These are phyloP conservation scores for Penicillium lividum DNA, from an alignment of 495 filamentous ascomycete genomes.

Conservation along the genomic window DNA sequence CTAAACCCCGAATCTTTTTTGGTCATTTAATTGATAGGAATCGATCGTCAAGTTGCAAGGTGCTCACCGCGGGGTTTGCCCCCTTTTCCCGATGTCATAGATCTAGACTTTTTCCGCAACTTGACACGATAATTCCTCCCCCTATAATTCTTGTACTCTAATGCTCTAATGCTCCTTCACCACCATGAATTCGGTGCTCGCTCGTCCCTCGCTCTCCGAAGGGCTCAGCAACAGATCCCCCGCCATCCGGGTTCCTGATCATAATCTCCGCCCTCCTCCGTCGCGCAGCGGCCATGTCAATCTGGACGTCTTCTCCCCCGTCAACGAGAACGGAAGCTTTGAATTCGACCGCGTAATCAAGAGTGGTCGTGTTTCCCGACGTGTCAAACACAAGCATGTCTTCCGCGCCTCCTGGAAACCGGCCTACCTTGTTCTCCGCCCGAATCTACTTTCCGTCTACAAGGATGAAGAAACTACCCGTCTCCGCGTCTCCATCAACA, in stretches of 20 bases:
- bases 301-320: slow-evolving; percentile 70
- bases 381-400: slow-evolving; percentile 93
- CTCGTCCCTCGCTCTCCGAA: slow-evolving; percentile 27
- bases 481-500: slow-evolving; percentile 79
- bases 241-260: slow-evolving; percentile 33
- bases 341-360: slow-evolving; percentile 93
- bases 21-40: slow-evolving; percentile 6
- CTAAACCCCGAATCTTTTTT: neutral
- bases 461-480: slow-evolving; percentile 87
- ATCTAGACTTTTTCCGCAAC: slow-evolving; percentile 7
- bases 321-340: slow-evolving; percentile 94
- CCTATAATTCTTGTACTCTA: neutral
- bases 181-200: slow-evolving; percentile 31
- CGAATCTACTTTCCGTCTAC: slow-evolving; percentile 94
- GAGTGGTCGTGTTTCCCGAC: slow-evolving; percentile 78
- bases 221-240: slow-evolving; percentile 29
- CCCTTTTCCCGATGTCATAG: slow-evolving; percentile 15
- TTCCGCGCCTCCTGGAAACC: slow-evolving; percentile 73
- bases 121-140: neutral
- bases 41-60: slow-evolving; percentile 20
- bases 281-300: slow-evolving; percentile 54
- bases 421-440: slow-evolving; percentile 85
- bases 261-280: slow-evolving; percentile 18
- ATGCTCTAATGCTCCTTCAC: slow-evolving; percentile 3
- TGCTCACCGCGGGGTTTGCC: slow-evolving; percentile 20